phyloP scores from a whole-genome alignment of 176 grass and related monocot genomes.

The Canna indica region DNA sequence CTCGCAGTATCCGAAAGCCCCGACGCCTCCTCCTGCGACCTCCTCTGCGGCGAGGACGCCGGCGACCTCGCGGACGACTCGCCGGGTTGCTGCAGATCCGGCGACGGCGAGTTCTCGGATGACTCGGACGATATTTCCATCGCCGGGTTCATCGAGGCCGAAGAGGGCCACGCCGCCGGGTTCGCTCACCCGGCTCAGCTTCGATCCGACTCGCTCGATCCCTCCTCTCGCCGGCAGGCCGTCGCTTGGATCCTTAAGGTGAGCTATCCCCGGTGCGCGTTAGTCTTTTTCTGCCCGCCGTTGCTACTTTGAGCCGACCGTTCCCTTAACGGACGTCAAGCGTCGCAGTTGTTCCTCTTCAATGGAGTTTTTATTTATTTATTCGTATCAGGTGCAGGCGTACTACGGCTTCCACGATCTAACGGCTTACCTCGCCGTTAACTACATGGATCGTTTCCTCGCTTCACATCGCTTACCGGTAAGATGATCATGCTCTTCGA shows the following conservation, averaged over 20 bases:
- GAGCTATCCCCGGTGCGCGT: not conserved
- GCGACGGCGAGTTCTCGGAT: not conserved
- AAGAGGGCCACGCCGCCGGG: constrained; percentile 34
- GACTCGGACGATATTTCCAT: not conserved
- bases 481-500: constrained; percentile 21
- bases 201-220: constrained; percentile 54
- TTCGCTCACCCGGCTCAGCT: constrained; percentile 45
- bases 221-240: constrained; percentile 41
- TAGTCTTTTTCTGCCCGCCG: not conserved
- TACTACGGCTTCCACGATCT: constrained; percentile 58
- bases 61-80: not conserved
- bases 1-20: not conserved
- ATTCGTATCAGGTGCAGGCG: constrained; percentile 36
- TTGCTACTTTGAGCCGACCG: not conserved
- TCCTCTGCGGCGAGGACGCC: not conserved
- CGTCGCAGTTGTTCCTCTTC: not conserved
- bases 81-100: not conserved
- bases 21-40: constrained; percentile 26
- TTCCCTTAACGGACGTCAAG: not conserved
- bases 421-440: constrained; percentile 86
- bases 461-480: constrained; percentile 54
- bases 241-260: constrained; percentile 90
- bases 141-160: not conserved
- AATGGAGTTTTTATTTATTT: too few species aligned
- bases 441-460: constrained; percentile 95